Evolutionary conservation across 352 stramenopile genomes (phyloP), one percentile per base, ranked within the genome.

Genomic region (Saprolegnia diclina): DNA sequence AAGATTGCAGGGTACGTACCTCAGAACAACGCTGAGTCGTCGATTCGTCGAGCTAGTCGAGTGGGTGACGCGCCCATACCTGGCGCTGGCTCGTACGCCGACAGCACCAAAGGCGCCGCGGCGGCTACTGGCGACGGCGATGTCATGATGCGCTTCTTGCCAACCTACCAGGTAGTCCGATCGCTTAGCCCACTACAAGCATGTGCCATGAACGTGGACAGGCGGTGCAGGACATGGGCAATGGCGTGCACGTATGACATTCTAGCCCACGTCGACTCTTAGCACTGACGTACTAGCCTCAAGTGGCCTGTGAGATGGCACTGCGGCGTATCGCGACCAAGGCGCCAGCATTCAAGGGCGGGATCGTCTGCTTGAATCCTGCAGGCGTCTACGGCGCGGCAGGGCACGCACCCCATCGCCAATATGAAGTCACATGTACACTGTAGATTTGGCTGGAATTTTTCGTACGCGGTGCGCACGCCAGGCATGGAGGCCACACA

Each of bases 91-190:
- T 91, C 85, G 46, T 97, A 95, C 56, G 89, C 94, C 13, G 88
- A 96, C 61, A 90, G 79, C 22, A 70, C 74, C 16, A 79, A 92
- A 11, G 90, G 90, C 0, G 89, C 86, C 35, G 86, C 86, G 32
- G 90, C 89, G 21, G 87, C 86, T 9, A 97, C 90, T 4, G 89
- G 89, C 61, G 89, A 96, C 64, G 90, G 89, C 26, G 90, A 97
- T 71, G 73, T 97, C 32, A 96, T 97, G 88, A 96, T 97, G 89
- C 85, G 89, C 13, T 96, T 97, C 70, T 53, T 95, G 37, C 90
- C 89, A 5, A 85, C 90, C 18, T 94, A 89, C 71, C 80, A 88
- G 22, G 76, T 70, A 63, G 22, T 45, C 4, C 14, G 16, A 16
- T 40, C 19, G 11, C 55, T n/a, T 10, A 45, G 38, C 38, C 32